Conservation (phyloP, 2,329 filamentous ascomycete genomes). For the Hymenoscyphus fructigenus region DNA sequence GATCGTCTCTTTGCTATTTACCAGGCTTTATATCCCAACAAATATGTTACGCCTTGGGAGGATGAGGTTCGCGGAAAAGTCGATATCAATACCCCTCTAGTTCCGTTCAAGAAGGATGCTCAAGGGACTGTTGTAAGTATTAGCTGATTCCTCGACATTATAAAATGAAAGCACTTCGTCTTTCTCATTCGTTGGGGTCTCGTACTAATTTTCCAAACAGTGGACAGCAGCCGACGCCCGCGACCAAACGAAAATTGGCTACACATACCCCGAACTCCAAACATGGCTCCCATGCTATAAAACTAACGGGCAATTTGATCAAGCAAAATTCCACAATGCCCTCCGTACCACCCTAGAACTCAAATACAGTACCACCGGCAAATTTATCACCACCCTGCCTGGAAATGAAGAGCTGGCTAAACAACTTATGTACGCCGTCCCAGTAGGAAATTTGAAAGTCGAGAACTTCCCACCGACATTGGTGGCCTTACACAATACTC, state of each 20-base stretch:
- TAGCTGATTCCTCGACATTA: not conserved
- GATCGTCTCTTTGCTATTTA: slow-evolving; percentile 57
- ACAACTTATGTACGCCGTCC: slow-evolving; percentile 10
- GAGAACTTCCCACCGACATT: slow-evolving; percentile 20
- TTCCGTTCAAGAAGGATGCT: slow-evolving; percentile 17
- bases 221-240: slow-evolving; percentile 14
- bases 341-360: slow-evolving; percentile 17
- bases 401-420: slow-evolving; percentile 14
- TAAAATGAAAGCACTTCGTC: not conserved
- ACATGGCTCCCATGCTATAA: slow-evolving; percentile 38
- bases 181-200: not conserved
- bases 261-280: slow-evolving; percentile 31
- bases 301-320: slow-evolving; percentile 15
- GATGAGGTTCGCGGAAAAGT: slow-evolving; percentile 9
- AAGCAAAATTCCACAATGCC: slow-evolving; percentile 15
- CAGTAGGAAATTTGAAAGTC: slow-evolving; percentile 7
- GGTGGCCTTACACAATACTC: slow-evolving; percentile 11
- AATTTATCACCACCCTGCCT: slow-evolving; percentile 10
- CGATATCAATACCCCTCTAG: slow-evolving; percentile 12
- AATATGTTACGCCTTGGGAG: slow-evolving; percentile 31
- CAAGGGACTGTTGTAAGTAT: slow-evolving; percentile 8
- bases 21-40: slow-evolving; percentile 42
- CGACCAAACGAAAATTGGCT: slow-evolving; percentile 16
- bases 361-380: slow-evolving; percentile 20
- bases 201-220: not conserved